Evolutionary conservation across 306 rosid genomes (phyloP), one percentile per base, ranked within the genome.

Genomic region (Astragalus membranaceus): DNA sequence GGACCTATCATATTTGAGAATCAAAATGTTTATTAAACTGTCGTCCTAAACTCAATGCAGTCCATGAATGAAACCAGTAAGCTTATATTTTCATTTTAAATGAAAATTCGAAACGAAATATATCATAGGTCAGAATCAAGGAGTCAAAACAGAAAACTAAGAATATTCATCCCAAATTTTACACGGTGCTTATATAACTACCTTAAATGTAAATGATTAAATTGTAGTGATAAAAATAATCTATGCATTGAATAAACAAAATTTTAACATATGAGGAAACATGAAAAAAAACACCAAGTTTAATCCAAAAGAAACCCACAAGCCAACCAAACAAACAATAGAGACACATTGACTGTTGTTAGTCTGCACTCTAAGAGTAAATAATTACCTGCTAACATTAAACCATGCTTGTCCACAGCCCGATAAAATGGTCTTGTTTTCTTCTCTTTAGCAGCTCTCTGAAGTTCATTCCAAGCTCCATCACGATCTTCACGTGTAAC

Each of bases 301-400:
- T 48, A 70, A 63, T 59, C 72, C 70, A 53, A 52, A 65, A 47
- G 71, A 55, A 10, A 48, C 36, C 16, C 13, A 54, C 61, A 15
- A 10, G 43, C 26, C 29, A 46, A 8, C 43, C 53, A 30, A 43
- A 35, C 53, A 30, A 43, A 35, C 32, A 14, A 66, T 14, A 67
- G 43, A 64, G 20, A 32, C 12, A 56, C 8, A 37, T 55, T 26
- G 30, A 26, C 30, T 26, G 30, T 26, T 51, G 74, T 41, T 33
- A 73, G 50, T 41, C 41, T 8, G 47, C 61, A 80, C 20, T 56
- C 32, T 12, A 37, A 60, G 66, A 35, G 43, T 56, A 77, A 67
- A 64, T 37, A 54, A 64, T 86, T 82, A 94, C 98, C 98, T 87
- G 99, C 92, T 72, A 87, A 91, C 99, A 94, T 94, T 55, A 94